Evolutionary conservation across 495 filamentous ascomycete genomes (phyloP), one percentile per base, ranked within the genome.

Genomic region (Xylaria grammica): DNA sequence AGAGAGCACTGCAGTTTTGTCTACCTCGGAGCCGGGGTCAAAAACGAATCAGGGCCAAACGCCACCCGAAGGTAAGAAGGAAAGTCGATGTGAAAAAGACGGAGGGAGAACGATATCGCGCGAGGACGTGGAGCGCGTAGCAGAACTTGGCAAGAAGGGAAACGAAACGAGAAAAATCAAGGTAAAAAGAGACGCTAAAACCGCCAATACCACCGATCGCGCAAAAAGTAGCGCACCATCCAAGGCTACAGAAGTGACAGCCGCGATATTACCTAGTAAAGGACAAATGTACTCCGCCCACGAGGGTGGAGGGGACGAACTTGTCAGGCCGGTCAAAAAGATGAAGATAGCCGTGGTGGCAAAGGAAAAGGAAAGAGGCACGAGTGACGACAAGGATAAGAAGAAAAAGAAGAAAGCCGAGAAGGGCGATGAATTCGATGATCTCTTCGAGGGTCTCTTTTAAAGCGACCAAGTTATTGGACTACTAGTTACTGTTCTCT

Each of bases 401-500:
- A 55, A 67, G 30, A 71, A 59, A 32, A 69, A 58, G 36, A 69
- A 67, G 54, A 77, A 70, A 58, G 24, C 42, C 17, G 75, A 73
- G 65, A 72, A 71, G 52, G 62, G 66, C 15, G 54, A 75, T 24
- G 75, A 75, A 24, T 74, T 80, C 11, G 78, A 81, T 26, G 68
- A 65, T 44, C 68, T 80, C n/a, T 80, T 80, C 55, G 72, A 67
- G 27, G 50, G 50, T 46, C 52, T 74, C 13, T 67, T 69, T 38
- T 73, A n/a, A 66, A 34, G 10, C n/a, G n/a, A n/a, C n/a, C n/a
- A n/a, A n/a, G n/a, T n/a, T n/a, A 42, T 11, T 3, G 13, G 40
- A 42, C 8, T 42, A 15, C 40, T 17, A 3, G 17, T 10, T 42
- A 42, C 3, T 17, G 15, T 3, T 17, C 15, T 17, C 40, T 42